Evolutionary conservation across 2,329 filamentous ascomycete species (phyloP).

Genomic region (Aspergillus clavatus): DNA sequence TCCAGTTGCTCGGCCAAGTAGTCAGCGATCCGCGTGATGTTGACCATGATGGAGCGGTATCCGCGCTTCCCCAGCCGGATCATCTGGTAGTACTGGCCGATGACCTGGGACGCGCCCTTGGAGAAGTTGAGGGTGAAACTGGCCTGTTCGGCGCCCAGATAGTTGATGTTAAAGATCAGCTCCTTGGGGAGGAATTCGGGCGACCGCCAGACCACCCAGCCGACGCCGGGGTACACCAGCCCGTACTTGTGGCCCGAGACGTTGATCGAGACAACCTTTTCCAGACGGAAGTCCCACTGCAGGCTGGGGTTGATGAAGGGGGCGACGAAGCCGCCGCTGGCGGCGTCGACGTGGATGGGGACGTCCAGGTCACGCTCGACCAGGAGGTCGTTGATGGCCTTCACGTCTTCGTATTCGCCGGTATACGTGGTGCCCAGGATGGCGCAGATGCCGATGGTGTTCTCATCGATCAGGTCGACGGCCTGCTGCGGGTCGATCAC

Average conservation of each 20-base stretch:
- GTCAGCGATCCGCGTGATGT: constrained; percentile 83
- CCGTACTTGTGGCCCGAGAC: constrained; percentile 88
- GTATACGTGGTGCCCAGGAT: constrained; percentile 94
- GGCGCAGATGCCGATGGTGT: constrained; percentile 83
- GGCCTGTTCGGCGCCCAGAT: constrained; percentile 89
- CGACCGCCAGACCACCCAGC: constrained; percentile 86
- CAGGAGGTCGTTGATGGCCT: constrained; percentile 84
- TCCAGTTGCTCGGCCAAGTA: constrained; percentile 73
- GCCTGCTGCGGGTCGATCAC: constrained; percentile 61
- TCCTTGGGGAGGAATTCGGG: constrained; percentile 81
- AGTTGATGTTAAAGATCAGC: constrained; percentile 99
- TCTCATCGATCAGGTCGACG: constrained; percentile 60
- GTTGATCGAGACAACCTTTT: constrained; percentile 89
- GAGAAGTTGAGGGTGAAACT: constrained; percentile 98
- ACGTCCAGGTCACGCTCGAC: constrained; percentile 68
- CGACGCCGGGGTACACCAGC: constrained; percentile 80
- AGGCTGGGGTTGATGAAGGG: constrained; percentile 82
- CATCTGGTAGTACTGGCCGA: constrained; percentile 96
- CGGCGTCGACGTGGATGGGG: constrained; percentile 91
- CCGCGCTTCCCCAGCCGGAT: constrained; percentile 91
- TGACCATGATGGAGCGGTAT: constrained; percentile 89
- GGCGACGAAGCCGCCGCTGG: constrained; percentile 85
- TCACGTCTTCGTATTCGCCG: constrained; percentile 90
- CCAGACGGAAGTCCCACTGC: constrained; percentile 86
- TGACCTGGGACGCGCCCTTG: constrained; percentile 89